Base-by-base conservation (phyloP, 2,329 filamentous ascomycete genomes). In the Aspergillus thermomutatus region DNA sequence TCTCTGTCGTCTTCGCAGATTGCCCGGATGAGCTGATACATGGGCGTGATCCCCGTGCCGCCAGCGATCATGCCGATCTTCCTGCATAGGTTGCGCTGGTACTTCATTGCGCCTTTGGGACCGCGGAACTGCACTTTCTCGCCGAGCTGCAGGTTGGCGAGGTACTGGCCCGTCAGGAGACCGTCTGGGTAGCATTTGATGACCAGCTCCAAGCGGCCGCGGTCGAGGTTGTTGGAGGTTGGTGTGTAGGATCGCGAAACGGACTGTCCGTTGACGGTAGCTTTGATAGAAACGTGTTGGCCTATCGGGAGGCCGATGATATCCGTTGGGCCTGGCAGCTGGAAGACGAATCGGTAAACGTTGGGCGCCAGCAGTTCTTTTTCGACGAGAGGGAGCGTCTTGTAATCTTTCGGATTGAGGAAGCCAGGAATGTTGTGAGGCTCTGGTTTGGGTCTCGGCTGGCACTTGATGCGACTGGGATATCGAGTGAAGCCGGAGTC, bases 21-120 rank as follows among this genome's bases (percentile, higher is more conserved):
- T 41, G 83, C 83, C 4, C 83, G 80, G 64, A 87, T 85, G 4
- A 88, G 70, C 65, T 87, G 84, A 65, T 78, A 84, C 80, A 84
- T 82, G 3, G 83, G 82, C 0, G 83, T 75, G 25, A 69, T 74
- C 0, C 71, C 71, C 21, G 72, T 74, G 5, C 73, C 73, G 40
- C 73, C 73, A 2, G 72, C 73, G 19, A 75, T 69, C 71, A 75
- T 74, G 1, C 71, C 72, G 21, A 75, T 67, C 11, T 64, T 61
- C 26, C 63, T 62, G 34, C 70, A 72, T 3, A 73, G 58, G 7
- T 64, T 65, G 0, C 53, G 57, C 8, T 41, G 52, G 50, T 75
- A 75, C 17, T 61, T 59, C 60, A 73, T 73, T 1, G 65, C 63
- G 14, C 73, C 73, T 28, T 73, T 73, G 2, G 73, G 73, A 1